These are phyloP conservation scores for Penicillium paneum DNA, from an alignment of 2,329 filamentous ascomycete species.

Conservation along the genomic window DNA sequence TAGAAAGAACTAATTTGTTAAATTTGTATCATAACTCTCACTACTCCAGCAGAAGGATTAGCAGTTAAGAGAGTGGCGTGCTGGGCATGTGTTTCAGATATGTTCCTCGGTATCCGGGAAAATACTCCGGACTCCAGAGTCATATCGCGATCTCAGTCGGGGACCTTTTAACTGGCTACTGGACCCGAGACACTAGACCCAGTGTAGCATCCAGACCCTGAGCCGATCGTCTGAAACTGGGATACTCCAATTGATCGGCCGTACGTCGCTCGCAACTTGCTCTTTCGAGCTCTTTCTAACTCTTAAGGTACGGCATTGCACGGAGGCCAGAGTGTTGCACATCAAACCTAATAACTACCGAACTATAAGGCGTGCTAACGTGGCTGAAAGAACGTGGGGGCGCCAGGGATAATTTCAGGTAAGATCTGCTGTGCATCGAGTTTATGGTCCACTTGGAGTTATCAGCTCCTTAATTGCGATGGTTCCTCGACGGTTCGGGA, in stretches of 20 bases:
- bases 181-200: conserved; percentile 12
- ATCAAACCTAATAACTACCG: background rate
- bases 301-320: background rate
- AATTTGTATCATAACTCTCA: background rate
- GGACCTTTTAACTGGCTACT: background rate
- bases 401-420: conserved; percentile 4
- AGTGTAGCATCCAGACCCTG: conserved; percentile 5
- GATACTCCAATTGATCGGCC: conserved; percentile 1
- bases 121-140: conserved; percentile 11
- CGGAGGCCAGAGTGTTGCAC: background rate
- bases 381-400: conserved; percentile 11
- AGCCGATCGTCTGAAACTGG: background rate
- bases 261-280: background rate
- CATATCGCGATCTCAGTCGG: conserved; percentile 2
- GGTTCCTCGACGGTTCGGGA: background rate
- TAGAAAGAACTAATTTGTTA: background rate
- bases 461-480: background rate
- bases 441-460: background rate
- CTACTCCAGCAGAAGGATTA: background rate
- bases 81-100: conserved; percentile 3
- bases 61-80: background rate
- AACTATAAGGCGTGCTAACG: background rate
- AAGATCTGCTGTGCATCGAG: conserved; percentile 20
- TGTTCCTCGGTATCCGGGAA: conserved; percentile 9
- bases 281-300: background rate